Evolutionary conservation across 257 asterid species (phyloP).

Genomic region (Nyctanthes arbortristis): DNA sequence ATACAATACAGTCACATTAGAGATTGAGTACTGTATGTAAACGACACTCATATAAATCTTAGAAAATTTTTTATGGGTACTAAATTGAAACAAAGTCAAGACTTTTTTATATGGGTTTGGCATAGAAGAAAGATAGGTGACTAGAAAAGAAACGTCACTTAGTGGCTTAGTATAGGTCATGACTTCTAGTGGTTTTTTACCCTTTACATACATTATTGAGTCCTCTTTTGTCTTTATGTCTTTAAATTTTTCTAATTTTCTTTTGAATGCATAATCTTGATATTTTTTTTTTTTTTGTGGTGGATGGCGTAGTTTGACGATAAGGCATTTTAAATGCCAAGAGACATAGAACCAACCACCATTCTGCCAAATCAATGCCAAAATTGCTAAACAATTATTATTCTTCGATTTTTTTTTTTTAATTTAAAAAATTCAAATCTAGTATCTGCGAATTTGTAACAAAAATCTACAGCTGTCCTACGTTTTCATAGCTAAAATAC

Average conservation of each 20-base stretch:
- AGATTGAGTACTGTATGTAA: too few species aligned
- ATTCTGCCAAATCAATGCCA: constrained; percentile 68
- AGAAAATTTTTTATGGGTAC: not conserved
- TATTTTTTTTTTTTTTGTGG: constrained; percentile 55
- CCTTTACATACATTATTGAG: constrained; percentile 64
- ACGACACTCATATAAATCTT: not conserved
- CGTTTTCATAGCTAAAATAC: too few species aligned
- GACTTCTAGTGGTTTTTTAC: constrained; percentile 2
- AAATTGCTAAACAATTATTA: constrained; percentile 39
- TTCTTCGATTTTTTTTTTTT: constrained; percentile 24
- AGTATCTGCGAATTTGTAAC: constrained; percentile 8
- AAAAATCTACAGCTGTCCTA: too few species aligned
- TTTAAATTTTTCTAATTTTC: not conserved
- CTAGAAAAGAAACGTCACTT: too few species aligned
- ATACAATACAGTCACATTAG: too few species aligned
- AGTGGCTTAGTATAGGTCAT: too few species aligned
- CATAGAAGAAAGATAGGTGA: not conserved
- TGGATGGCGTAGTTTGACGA: constrained; percentile 73
- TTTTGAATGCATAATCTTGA: constrained; percentile 22
- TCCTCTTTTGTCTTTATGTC: constrained; percentile 49
- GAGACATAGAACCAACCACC: constrained; percentile 70
- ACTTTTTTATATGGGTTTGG: not conserved
- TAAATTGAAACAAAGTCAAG: not conserved
- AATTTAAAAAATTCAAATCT: constrained; percentile 15
- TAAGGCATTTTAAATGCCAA: constrained; percentile 71